Base-by-base conservation (phyloP, 2,329 filamentous ascomycete genomes). In the Onygenales sp. region DNA sequence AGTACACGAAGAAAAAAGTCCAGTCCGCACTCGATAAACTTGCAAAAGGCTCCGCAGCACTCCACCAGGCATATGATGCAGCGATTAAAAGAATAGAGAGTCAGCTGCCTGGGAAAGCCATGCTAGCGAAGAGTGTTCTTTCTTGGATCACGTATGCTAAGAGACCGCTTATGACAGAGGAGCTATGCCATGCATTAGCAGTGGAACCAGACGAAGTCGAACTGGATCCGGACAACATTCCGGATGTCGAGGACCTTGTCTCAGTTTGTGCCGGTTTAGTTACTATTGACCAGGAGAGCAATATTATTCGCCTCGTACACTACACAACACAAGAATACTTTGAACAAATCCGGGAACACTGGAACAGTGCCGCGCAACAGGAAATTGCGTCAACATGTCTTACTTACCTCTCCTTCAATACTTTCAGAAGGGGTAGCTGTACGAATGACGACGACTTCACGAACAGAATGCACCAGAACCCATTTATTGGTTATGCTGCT, bases 21-120 rank as follows among this genome's bases (percentile, higher is more conserved):
- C 55, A 57, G 21, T 27, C 21, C 21, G 3, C 21, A 27, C 21
- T 27, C 3, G 21, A 27, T 33, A 51, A 27, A 0, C 62, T 66
- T 2, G 56, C 78, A 1, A 10, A 53, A 33, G 61, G 57, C 0
- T 56, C 77, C 0, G 56, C 65, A 42, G 11, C 68, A 67, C 6
- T 59, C 61, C 3, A 50, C 60, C 11, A 64, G 62, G 2, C 70
- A 73, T 81, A 81, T 46, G 53, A 66, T 0, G 56, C 70, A 0
- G 68, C 71, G 0, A 73, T 79, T 61, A 39, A 66, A 0, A 27
- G 6, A 10, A 47, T 47, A 8, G n/a, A 47, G 33, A 33, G n/a
- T 27, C 31, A 27, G 44, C 6, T 31, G 0, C 6, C 6, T 10
- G 21, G n/a, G 6, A 9, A 21, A 9, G 8, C 8, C n/a, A 32